These are phyloP conservation scores for Populus nigra DNA, from an alignment of 345 rosid species.

Conservation along the genomic window DNA sequence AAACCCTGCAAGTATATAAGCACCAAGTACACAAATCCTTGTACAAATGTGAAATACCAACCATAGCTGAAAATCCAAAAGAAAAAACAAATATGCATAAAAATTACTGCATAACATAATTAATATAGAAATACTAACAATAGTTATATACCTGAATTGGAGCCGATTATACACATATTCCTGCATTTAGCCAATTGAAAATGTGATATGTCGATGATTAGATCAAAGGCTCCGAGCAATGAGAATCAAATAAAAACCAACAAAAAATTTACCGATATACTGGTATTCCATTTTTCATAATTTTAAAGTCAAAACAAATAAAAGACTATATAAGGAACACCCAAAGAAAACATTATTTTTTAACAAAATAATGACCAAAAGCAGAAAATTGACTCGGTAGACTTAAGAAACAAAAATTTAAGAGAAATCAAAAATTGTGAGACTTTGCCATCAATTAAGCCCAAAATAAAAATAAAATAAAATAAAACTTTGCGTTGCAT, in stretches of 20 bases:
- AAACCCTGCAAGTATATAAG: slow-evolving; percentile 92
- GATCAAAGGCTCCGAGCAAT: neutral
- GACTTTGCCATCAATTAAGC: neutral
- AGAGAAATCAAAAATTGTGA: neutral
- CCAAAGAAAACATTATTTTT: neutral
- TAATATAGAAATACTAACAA: neutral
- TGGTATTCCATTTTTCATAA: neutral
- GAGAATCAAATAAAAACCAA: neutral
- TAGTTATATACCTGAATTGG: slow-evolving; percentile 60
- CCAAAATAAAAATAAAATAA: neutral
- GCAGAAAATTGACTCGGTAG: neutral
- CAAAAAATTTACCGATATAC: neutral
- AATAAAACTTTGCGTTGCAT: neutral
- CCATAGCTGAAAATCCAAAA: slow-evolving; percentile 67
- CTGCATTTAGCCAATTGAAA: slow-evolving; percentile 36
- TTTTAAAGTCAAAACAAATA: slow-evolving; percentile 5
- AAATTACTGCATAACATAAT: neutral
- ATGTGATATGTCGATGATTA: neutral
- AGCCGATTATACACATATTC: slow-evolving; percentile 94
- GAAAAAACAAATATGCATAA: neutral
- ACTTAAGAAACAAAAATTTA: neutral
- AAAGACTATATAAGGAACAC: slow-evolving; percentile 10
- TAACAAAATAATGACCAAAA: neutral
- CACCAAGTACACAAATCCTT: slow-evolving; percentile 88
- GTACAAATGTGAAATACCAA: slow-evolving; percentile 97